Base-by-base conservation (phyloP, 2,329 filamentous ascomycete species). In the Aspergillus udagawae region DNA sequence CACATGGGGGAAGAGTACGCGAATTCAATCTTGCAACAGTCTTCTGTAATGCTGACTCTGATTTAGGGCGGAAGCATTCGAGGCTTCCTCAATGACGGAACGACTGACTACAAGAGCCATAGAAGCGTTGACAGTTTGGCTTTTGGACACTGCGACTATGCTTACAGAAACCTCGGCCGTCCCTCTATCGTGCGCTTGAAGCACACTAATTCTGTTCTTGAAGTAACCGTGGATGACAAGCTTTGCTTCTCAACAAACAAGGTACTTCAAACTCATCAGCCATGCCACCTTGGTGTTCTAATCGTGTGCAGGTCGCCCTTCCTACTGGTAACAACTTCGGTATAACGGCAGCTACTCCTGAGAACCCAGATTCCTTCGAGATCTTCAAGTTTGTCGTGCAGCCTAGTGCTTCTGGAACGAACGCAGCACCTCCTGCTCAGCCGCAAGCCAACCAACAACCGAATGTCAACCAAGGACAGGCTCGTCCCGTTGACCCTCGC, bases 311-410 rank as follows among this genome's bases (percentile, higher is more conserved):
- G 79, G 82, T 97, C 67, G 81, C 80, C 60, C 82, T 99, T 25
- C 94, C 93, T 3, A 67, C 82, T 1, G 90, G 90, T 64, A 95
- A 97, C 78, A 83, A 84, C 71, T 90, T 96, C 64, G 94, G 94
- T 66, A 79, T 99, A 65, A 91, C 89, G 12, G 94, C 93, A 45
- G 90, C 91, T 17, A 93, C 91, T 3, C 90, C 91, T 29, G 93
- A 97, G 64, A 92, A 86, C 67, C 92, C 94, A 0, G 94, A 99
- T 76, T 96, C 91, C 4, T 96, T 97, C 68, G 94, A 99, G 75
- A 75, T 96, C 63, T 94, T 92, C 80, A 95, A 93, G 72, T 83
- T 97, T 70, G 82, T 89, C 38, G 84, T 94, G 52, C 85, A 87
- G 69, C 86, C 83, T 48, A 57, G 54, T 65, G 58, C 62, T 25